These are phyloP conservation scores for Penicillium sp. DNA, from an alignment of 2,329 filamentous ascomycete species.

Conservation along the genomic window DNA sequence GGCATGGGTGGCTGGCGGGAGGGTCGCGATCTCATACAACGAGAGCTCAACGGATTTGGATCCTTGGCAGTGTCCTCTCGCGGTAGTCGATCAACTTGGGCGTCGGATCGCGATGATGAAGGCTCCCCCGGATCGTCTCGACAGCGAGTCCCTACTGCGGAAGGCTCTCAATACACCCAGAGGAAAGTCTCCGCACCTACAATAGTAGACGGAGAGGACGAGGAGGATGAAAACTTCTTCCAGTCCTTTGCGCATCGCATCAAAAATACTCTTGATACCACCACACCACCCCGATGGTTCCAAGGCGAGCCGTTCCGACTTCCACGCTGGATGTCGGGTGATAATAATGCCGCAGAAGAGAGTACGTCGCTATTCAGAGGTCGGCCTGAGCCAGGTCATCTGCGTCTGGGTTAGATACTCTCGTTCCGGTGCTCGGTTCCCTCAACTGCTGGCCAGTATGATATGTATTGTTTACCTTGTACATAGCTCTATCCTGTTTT, in stretches of 20 bases:
- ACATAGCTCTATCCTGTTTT: slow-evolving; percentile 11
- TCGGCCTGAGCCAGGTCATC: slow-evolving; percentile 38
- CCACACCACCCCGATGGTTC: slow-evolving; percentile 79
- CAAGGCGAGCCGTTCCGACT: slow-evolving; percentile 69
- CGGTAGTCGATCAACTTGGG: slow-evolving; percentile 30
- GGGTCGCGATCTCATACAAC: slow-evolving; percentile 82
- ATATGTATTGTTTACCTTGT: slow-evolving; percentile 19
- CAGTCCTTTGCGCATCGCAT: slow-evolving; percentile 78
- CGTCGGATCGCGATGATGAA: slow-evolving; percentile 25
- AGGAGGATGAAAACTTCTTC: slow-evolving; percentile 77
- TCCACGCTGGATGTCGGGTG: slow-evolving; percentile 75
- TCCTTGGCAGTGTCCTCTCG: slow-evolving; percentile 43
- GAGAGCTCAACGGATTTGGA: slow-evolving; percentile 66
- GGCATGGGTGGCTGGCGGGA: slow-evolving; percentile 86
- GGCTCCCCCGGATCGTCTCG: slow-evolving; percentile 31
- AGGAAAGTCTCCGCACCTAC: slow-evolving; percentile 34
- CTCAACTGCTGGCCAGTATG: slow-evolving; percentile 23
- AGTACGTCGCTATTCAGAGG: slow-evolving; percentile 42
- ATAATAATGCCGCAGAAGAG: slow-evolving; percentile 39
- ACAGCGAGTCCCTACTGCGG: slow-evolving; percentile 33
- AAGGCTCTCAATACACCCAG: slow-evolving; percentile 29
- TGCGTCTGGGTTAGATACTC: slow-evolving; percentile 34
- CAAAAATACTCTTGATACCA: slow-evolving; percentile 84
- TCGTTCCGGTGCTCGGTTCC: slow-evolving; percentile 12
- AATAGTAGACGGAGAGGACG: slow-evolving; percentile 56